Base-by-base conservation (phyloP, 495 filamentous ascomycete genomes). In the Xylaria venustula region DNA sequence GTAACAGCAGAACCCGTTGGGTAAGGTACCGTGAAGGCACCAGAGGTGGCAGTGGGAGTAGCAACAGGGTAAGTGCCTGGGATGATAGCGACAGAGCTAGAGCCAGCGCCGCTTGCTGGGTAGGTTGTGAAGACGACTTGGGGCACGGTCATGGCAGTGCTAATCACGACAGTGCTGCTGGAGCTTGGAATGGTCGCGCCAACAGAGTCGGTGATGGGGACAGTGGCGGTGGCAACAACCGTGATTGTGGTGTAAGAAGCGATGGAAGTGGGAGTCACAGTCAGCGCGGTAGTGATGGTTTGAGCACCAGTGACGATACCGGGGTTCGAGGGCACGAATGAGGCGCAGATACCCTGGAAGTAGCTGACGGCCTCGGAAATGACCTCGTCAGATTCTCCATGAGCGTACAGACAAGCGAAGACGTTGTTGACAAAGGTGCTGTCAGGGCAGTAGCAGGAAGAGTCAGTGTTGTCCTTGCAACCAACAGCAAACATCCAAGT, bases 311-410 rank as follows among this genome's bases (percentile, higher is more conserved):
- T 94, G 68, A 91, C 83, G 69, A 98, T 90, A 54, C 83, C 93
- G 2, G 94, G 94, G 84, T 97, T 97, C 62, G 79, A 58, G 42
- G 81, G 77, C 19, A 92, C 82, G 73, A 86, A 88, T 32, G 82
- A 74, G 36, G 90, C 91, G 79, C 93, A 98, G 75, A 98, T 89
- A 71, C 93, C 94, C 67, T 90, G 86, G 80, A 97, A 89, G 85
- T 90, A 97, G 65, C 85, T 83, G 54, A 94, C 80, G 54, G 90
- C 91, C 59, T 83, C 74, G 53, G 85, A 78, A 65, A 92, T 79
- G 70, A 91, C 84, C n/a, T 73, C 69, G 51, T 87, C 76, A 48
- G 84, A 83, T 61, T 81, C 77, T 60, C 89, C 87, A 82, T 91
- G 88, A 61, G 92, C 81, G 64, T 86, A 84, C 62, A 97, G 80